Percentiles rank a stretch among this genome's conserved stretches.
Evolutionary conservation across 345 rosid species (phyloP).

Genomic region (Eucalyptus curtisii): DNA sequence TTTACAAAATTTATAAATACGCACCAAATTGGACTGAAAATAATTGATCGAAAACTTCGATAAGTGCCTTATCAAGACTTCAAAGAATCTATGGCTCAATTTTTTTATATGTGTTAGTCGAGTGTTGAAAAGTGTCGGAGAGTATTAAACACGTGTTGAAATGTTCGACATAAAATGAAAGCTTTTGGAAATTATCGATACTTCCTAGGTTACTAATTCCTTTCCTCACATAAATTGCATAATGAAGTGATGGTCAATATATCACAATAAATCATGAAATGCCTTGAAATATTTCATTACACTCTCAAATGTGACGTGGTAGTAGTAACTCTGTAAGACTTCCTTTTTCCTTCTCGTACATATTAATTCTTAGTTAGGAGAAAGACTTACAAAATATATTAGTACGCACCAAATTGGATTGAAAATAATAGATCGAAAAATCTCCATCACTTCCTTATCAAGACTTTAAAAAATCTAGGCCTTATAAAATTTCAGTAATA

Average conservation of each 20-base stretch:
- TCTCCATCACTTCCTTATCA: rapidly evolving
- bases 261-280: background rate
- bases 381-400: background rate
- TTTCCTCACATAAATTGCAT: background rate
- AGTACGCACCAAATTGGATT: background rate
- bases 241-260: background rate
- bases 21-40: rapidly evolving
- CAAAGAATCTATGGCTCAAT: rapidly evolving
- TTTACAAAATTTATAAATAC: background rate
- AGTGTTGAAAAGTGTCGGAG: rapidly evolving
- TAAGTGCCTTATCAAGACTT: too few relatives aligned
- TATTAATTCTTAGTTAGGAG: background rate
- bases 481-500: too few relatives aligned
- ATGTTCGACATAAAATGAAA: rapidly evolving
- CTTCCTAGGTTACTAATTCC: too few relatives aligned
- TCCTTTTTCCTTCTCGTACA: rapidly evolving
- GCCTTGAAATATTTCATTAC: rapidly evolving
- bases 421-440: background rate
- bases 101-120: rapidly evolving
- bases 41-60: rapidly evolving
- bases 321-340: rapidly evolving
- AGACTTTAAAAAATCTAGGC: too few relatives aligned
- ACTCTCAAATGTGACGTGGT: background rate
- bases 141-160: rapidly evolving
- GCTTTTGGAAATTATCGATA: rapidly evolving